phyloP scores from a whole-genome alignment of 2,329 filamentous ascomycete species.

The Sclerotiophoma versabilis region DNA sequence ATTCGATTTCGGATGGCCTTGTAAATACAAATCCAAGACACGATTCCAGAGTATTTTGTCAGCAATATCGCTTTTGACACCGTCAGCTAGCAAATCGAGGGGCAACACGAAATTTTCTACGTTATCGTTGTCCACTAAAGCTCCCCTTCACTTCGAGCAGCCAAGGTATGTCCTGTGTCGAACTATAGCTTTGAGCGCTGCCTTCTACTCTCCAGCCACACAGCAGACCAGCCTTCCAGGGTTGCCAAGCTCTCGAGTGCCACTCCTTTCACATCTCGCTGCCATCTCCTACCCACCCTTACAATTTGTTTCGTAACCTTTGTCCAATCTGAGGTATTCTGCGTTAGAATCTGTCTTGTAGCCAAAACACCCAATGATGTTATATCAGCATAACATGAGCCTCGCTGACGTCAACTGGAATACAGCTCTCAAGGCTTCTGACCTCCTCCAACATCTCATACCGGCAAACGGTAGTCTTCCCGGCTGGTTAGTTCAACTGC shows the following conservation, averaged over 20 bases:
- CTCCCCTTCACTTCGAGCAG: constrained; percentile 19
- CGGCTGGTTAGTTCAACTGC: constrained; percentile 17
- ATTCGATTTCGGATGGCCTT: background rate
- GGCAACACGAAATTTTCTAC: constrained; percentile 4
- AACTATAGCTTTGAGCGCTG: background rate
- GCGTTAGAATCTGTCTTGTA: too few species aligned
- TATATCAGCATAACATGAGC: background rate
- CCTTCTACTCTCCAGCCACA: constrained; percentile 14
- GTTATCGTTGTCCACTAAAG: background rate
- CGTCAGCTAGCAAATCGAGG: background rate
- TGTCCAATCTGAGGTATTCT: too few species aligned
- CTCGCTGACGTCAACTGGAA: constrained; percentile 17
- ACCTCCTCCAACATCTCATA: constrained; percentile 6
- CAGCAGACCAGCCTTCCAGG: too few species aligned
- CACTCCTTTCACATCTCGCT: too few species aligned
- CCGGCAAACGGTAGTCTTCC: constrained; percentile 7
- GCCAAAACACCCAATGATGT: background rate
- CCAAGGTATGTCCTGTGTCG: constrained; percentile 22
- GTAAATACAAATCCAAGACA: background rate
- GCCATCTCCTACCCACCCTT: too few species aligned
- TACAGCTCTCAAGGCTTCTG: constrained; percentile 10
- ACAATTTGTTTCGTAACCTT: too few species aligned
- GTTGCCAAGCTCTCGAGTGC: too few species aligned
- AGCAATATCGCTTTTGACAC: too few species aligned
- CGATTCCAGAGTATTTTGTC: background rate